Base-by-base conservation (phyloP, 257 asterid species). In the Ilex asprella region DNA sequence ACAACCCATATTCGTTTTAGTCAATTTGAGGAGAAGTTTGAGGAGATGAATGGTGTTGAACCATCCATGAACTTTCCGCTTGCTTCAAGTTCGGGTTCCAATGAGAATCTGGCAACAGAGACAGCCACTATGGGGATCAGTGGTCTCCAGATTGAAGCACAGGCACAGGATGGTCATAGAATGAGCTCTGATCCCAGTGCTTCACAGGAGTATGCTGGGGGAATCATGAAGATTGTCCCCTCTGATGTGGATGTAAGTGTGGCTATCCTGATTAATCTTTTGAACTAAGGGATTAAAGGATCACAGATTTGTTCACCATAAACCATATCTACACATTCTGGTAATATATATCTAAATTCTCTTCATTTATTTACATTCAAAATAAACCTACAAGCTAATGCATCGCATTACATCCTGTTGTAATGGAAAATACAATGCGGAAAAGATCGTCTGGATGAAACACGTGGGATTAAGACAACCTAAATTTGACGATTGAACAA, bases 191-290 rank as follows among this genome's bases (percentile, higher is more conserved):
- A 32, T 54, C 69, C 71, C 66, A 84, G 73, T 62, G 72, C 76
- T 60, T 73, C 91, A 31, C 86, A 83, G 69, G 99, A 92, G 35
- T 70, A 32, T 67, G 67, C 76, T 30, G 95, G 90, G 30, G 97
- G 95, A 65, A 89, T 89, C 81, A 85, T 83, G 49, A 82, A 78
- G 82, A 89, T 89, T 69, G 73, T 81, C 54, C 97, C 99, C 67
- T 77, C 92, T 16, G 86, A 87, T 70, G 71, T 82, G 66, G 92
- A 85, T 67, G 96, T 89, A 72, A 84, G 96, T 72, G 66, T 56
- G 60, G 15, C 31, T 59, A 62, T 53, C 15, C 10, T 49, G 54
- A 29, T 14, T 53, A 53, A 53, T 16, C 15, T 3, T 21, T 53
- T 15, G 30, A 53, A 16, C 11, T 53, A 15, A 53, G 5, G 8